phyloP scores from a whole-genome alignment of 2,329 filamentous ascomycete species.

The Monilinia fructigena region DNA sequence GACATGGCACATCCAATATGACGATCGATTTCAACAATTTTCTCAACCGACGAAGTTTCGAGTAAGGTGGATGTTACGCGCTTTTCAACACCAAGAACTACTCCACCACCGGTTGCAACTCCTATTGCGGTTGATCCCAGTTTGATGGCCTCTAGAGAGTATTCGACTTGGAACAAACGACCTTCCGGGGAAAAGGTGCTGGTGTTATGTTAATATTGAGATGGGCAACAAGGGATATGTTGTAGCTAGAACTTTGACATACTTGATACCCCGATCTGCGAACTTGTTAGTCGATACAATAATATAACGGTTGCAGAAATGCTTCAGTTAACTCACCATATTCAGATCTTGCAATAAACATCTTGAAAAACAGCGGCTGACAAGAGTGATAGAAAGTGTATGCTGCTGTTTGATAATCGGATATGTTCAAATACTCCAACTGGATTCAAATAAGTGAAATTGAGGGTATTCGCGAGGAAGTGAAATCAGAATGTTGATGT shows the following conservation, averaged over 20 bases:
- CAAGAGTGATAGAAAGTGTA: conserved; percentile 4
- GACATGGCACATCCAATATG: conserved; percentile 99
- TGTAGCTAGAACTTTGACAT: conserved; percentile 43
- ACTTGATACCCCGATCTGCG: conserved; percentile 96
- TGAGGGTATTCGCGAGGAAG: conserved; percentile 11
- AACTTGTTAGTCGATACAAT: conserved; percentile 43
- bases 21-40: conserved; percentile 98
- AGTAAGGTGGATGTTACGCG: conserved; percentile 96
- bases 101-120: conserved; percentile 90
- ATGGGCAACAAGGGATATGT: conserved; percentile 16
- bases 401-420: neutral
- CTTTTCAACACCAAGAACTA: conserved; percentile 97
- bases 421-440: neutral
- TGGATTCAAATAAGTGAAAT: neutral
- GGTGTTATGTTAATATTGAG: conserved; percentile 31
- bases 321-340: conserved; percentile 68
- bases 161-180: conserved; percentile 99
- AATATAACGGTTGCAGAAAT: conserved; percentile 23
- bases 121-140: conserved; percentile 97
- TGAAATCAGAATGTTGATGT: conserved; percentile 17
- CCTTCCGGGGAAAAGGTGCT: conserved; percentile 99
- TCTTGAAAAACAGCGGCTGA: conserved; percentile 53
- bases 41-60: conserved; percentile 96
- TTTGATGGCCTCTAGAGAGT: conserved; percentile 99
- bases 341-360: conserved; percentile 99